These are phyloP conservation scores for Trametes villosa DNA, from an alignment of 768 basidiomycete genomes.

Conservation along the genomic window DNA sequence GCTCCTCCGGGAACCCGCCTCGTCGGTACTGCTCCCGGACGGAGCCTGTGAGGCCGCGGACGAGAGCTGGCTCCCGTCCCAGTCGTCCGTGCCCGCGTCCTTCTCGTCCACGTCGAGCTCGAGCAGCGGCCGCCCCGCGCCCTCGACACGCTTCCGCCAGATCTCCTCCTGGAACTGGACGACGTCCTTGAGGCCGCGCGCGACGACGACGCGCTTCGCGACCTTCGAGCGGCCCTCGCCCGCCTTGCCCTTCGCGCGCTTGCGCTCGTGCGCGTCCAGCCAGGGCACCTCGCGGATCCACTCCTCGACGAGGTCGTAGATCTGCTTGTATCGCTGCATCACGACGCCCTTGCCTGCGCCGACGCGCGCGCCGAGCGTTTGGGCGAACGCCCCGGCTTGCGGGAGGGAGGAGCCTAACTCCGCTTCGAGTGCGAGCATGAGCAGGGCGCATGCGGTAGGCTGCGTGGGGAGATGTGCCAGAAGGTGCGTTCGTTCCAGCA, in stretches of 20 bases:
- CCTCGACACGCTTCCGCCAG: constrained; percentile 48
- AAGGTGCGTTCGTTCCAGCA: constrained; percentile 32
- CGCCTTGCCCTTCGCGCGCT: constrained; percentile 34
- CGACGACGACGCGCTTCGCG: constrained; percentile 65
- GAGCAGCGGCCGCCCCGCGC: constrained; percentile 41
- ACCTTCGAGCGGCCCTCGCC: constrained; percentile 58
- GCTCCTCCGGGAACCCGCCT: constrained; percentile 32
- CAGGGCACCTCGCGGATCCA: constrained; percentile 74
- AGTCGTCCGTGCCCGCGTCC: constrained; percentile 15
- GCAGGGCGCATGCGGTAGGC: constrained; percentile 67
- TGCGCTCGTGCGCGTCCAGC: constrained; percentile 59
- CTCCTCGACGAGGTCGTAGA: constrained; percentile 62
- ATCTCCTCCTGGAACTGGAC: constrained; percentile 70
- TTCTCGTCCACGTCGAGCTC: constrained; percentile 40
- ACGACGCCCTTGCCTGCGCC: constrained; percentile 57
- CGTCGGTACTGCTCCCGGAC: constrained; percentile 2
- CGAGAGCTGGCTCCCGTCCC: constrained; percentile 12
- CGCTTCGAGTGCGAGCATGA: constrained; percentile 74
- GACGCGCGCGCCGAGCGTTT: constrained; percentile 55
- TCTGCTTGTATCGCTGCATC: constrained; percentile 68
- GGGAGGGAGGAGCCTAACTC: constrained; percentile 57
- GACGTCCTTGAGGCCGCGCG: constrained; percentile 70
- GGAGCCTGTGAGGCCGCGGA: neutral
- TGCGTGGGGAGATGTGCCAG: constrained; percentile 44
- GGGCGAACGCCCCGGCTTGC: constrained; percentile 60